Evolutionary conservation across 2,329 filamentous ascomycete species (phyloP).

Genomic region (Sarocladium kiliense): DNA sequence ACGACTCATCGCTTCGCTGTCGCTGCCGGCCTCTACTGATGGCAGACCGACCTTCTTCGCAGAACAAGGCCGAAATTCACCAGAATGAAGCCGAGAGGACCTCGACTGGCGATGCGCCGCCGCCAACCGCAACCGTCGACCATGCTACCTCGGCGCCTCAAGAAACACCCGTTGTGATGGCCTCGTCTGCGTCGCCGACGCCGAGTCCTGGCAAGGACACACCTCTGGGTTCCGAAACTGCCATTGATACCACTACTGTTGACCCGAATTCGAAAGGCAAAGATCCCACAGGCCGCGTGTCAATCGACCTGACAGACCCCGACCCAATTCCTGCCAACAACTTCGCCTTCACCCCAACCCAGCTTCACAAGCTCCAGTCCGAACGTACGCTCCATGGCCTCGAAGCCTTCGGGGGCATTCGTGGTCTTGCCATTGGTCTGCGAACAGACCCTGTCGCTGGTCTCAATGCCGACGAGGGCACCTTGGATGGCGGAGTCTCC

Average conservation of each 20-base stretch:
- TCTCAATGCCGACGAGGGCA: constrained; percentile 44
- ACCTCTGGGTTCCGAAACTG: neutral
- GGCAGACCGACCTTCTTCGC: neutral
- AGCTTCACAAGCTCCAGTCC: constrained; percentile 49
- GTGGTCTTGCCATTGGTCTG: constrained; percentile 46
- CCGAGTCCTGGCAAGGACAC: neutral
- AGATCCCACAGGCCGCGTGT: neutral
- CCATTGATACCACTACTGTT: neutral
- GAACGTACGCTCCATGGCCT: constrained; percentile 43
- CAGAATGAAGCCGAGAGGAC: constrained; percentile 1
- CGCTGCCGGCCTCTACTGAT: neutral
- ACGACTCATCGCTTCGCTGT: neutral
- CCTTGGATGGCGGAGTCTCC: constrained; percentile 36
- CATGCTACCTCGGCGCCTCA: constrained; percentile 1
- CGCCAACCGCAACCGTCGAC: neutral
- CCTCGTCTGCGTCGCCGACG: neutral
- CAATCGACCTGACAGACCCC: constrained; percentile 20
- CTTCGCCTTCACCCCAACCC: constrained; percentile 49
- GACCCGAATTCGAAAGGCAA: neutral
- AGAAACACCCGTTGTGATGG: neutral
- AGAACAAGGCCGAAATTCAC: neutral
- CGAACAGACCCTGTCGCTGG: constrained; percentile 42
- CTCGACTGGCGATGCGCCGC: neutral
- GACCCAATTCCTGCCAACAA: constrained; percentile 29
- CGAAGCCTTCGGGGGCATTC: constrained; percentile 46